Evolutionary conservation across 2,329 filamentous ascomycete species (phyloP).

Genomic region (Amesomyces nigricolor): DNA sequence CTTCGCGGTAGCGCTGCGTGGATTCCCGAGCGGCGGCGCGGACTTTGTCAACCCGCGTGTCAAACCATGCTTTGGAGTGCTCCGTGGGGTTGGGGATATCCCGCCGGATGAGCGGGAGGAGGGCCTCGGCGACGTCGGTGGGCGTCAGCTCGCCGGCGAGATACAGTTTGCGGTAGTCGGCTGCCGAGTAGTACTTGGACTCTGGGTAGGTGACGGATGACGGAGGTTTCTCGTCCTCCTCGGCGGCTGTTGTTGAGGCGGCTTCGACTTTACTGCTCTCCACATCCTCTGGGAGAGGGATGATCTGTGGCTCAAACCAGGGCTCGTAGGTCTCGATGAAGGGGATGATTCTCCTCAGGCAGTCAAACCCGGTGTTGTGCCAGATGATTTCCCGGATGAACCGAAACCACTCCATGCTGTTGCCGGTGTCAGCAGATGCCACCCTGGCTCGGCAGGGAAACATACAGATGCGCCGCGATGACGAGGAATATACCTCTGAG

Average conservation of each 20-base stretch:
- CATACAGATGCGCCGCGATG: conserved; percentile 51
- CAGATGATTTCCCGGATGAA: conserved; percentile 53
- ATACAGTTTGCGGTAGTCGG: conserved; percentile 42
- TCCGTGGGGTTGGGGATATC: conserved; percentile 34
- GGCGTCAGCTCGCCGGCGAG: conserved; percentile 42
- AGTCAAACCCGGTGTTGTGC: conserved; percentile 58
- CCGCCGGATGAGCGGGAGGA: conserved; percentile 42
- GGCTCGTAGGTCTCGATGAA: conserved; percentile 47
- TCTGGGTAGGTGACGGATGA: conserved; percentile 13
- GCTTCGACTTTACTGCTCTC: neutral
- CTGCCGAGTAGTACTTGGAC: conserved; percentile 40
- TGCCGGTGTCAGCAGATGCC: conserved; percentile 6
- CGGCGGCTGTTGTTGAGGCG: neutral
- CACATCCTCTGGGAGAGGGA: conserved; percentile 30
- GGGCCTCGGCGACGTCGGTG: conserved; percentile 38
- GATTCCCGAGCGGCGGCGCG: conserved; percentile 41
- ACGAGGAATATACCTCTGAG: conserved; percentile 51
- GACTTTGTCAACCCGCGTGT: conserved; percentile 38
- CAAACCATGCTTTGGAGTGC: conserved; percentile 41
- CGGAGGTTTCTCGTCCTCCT: conserved; percentile 11
- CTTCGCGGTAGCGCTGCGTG: conserved; percentile 44
- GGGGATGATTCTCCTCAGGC: conserved; percentile 48
- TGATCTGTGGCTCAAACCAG: conserved; percentile 42
- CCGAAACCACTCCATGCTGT: conserved; percentile 49
- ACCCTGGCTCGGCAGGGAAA: neutral